phyloP scores from a whole-genome alignment of 148 eudicot species.

The Arbutus unedo region DNA sequence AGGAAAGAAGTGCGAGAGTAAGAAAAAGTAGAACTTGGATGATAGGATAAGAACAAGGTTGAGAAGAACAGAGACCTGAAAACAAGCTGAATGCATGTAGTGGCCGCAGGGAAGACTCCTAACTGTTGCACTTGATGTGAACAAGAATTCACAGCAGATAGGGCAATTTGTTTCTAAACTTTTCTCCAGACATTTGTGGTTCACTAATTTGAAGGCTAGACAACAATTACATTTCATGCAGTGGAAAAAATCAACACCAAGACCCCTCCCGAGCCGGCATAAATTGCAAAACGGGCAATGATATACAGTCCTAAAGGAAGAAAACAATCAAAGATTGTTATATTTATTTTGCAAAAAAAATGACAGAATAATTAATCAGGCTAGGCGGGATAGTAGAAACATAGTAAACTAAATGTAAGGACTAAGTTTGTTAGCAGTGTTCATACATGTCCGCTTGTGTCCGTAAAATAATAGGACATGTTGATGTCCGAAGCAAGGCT shows the following conservation, averaged over 20 bases:
- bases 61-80: slow-evolving; percentile 53
- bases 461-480: background rate
- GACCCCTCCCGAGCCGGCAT: slow-evolving; percentile 90
- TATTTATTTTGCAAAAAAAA: background rate
- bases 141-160: slow-evolving; percentile 90
- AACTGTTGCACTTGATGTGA: slow-evolving; percentile 86
- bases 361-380: background rate
- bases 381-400: background rate
- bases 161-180: slow-evolving; percentile 92
- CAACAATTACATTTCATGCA: slow-evolving; percentile 96
- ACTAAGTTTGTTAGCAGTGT: slow-evolving; percentile 3
- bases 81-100: slow-evolving; percentile 95
- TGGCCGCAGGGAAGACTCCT: slow-evolving; percentile 94
- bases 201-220: slow-evolving; percentile 58
- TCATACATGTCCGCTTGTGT: background rate
- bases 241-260: slow-evolving; percentile 84
- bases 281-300: slow-evolving; percentile 90
- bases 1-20: slow-evolving; percentile 3
- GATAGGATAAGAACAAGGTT: background rate
- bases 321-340: background rate
- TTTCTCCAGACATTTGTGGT: slow-evolving; percentile 92
- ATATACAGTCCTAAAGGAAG: slow-evolving; percentile 61
- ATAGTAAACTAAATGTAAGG: background rate
- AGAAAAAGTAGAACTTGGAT: background rate
- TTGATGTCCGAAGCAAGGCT: background rate